Evolutionary conservation across 208 protist species (phyloP).

Genomic region (Crithidia fasciculata): DNA sequence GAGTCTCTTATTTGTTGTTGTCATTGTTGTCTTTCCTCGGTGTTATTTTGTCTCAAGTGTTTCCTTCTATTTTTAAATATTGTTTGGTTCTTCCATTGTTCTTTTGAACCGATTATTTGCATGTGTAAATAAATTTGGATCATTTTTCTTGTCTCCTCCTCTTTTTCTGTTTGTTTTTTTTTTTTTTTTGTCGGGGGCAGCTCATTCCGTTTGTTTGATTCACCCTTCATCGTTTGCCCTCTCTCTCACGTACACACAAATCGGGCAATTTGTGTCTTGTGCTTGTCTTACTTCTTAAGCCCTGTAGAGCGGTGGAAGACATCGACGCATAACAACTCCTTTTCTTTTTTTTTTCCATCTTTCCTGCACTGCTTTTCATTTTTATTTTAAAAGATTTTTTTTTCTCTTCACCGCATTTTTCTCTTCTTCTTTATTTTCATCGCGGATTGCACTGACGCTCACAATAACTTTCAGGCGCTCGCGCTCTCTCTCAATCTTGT

Average conservation of each 20-base stretch:
- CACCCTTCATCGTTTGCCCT: too few species aligned
- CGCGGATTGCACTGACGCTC: too few species aligned
- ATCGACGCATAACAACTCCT: background rate
- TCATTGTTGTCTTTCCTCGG: background rate
- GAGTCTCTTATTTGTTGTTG: too few species aligned
- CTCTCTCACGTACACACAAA: too few species aligned
- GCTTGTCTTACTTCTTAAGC: background rate
- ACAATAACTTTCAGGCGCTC: background rate
- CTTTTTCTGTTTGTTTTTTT: background rate
- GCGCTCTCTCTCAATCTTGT: background rate
- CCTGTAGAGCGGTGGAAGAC: background rate
- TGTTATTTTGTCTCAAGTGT: background rate
- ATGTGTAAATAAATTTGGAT: background rate
- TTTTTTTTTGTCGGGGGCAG: background rate
- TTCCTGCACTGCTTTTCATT: background rate
- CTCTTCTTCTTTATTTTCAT: slow-evolving; percentile 7
- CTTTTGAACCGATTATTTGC: too few species aligned
- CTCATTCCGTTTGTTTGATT: too few species aligned
- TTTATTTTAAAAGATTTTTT: background rate
- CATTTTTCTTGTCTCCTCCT: background rate
- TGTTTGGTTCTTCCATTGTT: background rate
- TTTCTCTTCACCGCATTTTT: background rate
- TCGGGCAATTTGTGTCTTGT: background rate
- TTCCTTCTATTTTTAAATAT: background rate
- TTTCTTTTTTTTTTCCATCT: background rate